phyloP scores from a whole-genome alignment of 73 alveolate genomes.

The Symbiodinium natans region DNA sequence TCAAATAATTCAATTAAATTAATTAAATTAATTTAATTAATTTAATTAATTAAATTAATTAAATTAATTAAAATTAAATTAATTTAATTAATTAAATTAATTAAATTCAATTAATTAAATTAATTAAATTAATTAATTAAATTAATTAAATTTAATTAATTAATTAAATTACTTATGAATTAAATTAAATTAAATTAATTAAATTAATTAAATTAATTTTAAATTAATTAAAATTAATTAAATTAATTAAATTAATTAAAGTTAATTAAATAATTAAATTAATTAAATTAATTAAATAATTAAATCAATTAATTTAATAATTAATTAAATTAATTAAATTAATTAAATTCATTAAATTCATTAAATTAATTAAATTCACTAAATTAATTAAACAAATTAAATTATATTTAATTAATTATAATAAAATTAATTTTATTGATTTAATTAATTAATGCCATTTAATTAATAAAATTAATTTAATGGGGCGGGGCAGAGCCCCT shows the following conservation, averaged over 20 bases:
- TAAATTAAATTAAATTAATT: not conserved
- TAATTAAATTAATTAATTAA: not conserved
- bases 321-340: not conserved
- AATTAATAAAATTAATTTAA: not conserved
- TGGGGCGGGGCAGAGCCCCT: no score
- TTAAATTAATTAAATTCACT: no score
- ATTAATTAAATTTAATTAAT: not conserved
- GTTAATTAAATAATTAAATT: not conserved
- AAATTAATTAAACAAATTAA: no score
- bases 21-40: not conserved
- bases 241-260: not conserved
- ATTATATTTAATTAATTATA: not conserved
- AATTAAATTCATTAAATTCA: no score
- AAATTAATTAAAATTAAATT: not conserved
- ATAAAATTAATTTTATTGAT: not conserved
- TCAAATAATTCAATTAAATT: not conserved
- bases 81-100: not conserved
- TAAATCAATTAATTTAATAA: not conserved
- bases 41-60: not conserved
- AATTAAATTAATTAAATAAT: not conserved
- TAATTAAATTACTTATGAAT: not conserved
- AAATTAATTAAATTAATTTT: not conserved
- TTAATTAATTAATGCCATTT: not conserved
- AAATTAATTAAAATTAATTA: not conserved
- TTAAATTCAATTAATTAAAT: not conserved